phyloP scores from a whole-genome alignment of 768 basidiomycete genomes.

The Tephrocybe sp. region DNA sequence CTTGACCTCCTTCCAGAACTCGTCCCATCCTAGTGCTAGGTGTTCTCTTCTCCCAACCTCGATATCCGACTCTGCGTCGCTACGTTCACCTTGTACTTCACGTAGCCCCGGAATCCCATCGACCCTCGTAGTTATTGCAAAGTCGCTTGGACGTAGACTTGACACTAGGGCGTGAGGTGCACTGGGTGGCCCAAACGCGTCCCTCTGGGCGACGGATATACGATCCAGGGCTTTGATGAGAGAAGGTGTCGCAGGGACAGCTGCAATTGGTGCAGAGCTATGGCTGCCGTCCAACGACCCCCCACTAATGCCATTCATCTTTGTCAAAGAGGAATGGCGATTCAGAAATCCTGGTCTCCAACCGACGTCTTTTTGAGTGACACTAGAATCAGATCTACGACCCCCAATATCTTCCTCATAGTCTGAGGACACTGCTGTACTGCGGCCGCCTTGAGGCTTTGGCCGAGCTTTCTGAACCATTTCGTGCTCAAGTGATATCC shows the following conservation, averaged over 20 bases:
- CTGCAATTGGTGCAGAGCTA: conserved; percentile 16
- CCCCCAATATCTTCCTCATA: conserved; percentile 44
- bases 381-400: conserved; percentile 13
- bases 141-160: conserved; percentile 1
- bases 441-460: conserved; percentile 10
- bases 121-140: background rate
- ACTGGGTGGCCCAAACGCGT: conserved; percentile 35
- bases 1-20: conserved; percentile 46
- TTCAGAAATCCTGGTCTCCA: conserved; percentile 56
- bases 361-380: conserved; percentile 15
- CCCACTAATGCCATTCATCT: conserved; percentile 5
- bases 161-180: background rate
- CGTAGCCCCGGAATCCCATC: conserved; percentile 14
- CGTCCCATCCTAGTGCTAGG: conserved; percentile 35
- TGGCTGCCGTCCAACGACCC: conserved; percentile 2
- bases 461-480: conserved; percentile 9
- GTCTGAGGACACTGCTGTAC: conserved; percentile 44
- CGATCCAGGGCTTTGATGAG: conserved; percentile 64
- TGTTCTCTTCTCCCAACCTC: conserved; percentile 2
- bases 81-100: conserved; percentile 12
- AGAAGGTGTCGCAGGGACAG: conserved; percentile 65
- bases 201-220: conserved; percentile 53
- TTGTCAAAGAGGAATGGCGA: conserved; percentile 30
- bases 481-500: conserved; percentile 10
- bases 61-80: conserved; percentile 9